A percentile compares a stretch with the other conserved stretches of the same genome.
Evolutionary conservation across 2,329 filamentous ascomycete genomes (phyloP).

Genomic region (Aureobasidium sp.): DNA sequence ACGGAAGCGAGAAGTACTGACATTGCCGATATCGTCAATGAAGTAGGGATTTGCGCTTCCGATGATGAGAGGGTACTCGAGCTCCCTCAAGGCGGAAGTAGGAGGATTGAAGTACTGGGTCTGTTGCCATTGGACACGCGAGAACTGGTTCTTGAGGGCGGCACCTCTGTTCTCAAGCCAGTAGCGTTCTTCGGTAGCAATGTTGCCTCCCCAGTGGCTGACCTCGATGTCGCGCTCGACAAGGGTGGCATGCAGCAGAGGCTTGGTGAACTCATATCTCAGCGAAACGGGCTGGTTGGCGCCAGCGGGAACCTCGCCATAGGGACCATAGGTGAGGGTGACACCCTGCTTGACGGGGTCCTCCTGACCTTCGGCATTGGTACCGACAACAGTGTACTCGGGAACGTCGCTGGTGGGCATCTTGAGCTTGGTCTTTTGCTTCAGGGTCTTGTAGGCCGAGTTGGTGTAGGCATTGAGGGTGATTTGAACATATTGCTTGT

Average conservation of each 20-base stretch:
- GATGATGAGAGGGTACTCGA: slow-evolving; percentile 70
- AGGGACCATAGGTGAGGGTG: slow-evolving; percentile 86
- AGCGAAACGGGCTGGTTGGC: slow-evolving; percentile 66
- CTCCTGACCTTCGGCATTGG: slow-evolving; percentile 53
- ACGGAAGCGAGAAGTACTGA: slow-evolving; percentile 86
- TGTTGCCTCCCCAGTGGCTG: slow-evolving; percentile 95
- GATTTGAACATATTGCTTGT: slow-evolving; percentile 80
- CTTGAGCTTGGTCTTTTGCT: slow-evolving; percentile 98
- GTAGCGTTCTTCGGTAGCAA: slow-evolving; percentile 92
- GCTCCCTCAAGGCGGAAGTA: slow-evolving; percentile 70
- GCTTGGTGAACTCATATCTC: slow-evolving; percentile 93
- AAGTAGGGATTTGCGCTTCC: slow-evolving; percentile 88
- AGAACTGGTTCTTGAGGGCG: slow-evolving; percentile 51
- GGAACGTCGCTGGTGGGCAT: slow-evolving; percentile 70
- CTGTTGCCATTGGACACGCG: slow-evolving; percentile 43
- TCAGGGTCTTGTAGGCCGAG: slow-evolving; percentile 75
- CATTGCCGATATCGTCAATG: slow-evolving; percentile 92
- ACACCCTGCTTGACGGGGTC: slow-evolving; percentile 77
- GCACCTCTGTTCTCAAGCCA: slow-evolving; percentile 82
- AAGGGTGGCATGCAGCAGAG: slow-evolving; percentile 68
- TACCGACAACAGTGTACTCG: slow-evolving; percentile 64
- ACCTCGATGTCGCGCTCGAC: slow-evolving; percentile 91
- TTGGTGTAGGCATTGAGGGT: slow-evolving; percentile 78
- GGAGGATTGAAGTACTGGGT: slow-evolving; percentile 63
- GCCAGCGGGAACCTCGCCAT: slow-evolving; percentile 72